Evolutionary conservation across 805 yeast genomes (phyloP).

Genomic region (Candida bentonensis): DNA sequence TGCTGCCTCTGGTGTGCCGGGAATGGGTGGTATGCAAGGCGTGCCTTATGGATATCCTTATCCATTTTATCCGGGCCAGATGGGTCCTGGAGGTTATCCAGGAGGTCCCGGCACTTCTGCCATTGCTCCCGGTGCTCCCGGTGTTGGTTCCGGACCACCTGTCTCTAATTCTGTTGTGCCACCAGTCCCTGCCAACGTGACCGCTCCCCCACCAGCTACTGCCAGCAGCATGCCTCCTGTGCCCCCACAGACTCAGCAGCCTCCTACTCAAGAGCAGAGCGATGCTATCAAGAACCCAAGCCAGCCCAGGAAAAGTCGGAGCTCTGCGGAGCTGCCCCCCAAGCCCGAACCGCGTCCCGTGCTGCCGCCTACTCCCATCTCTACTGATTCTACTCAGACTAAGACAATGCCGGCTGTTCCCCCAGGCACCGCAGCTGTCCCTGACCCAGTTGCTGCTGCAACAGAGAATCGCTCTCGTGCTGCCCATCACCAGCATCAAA

Average conservation of each 20-base stretch:
- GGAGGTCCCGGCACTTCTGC: too few species aligned
- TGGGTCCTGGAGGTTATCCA: too few species aligned
- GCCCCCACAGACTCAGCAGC: neutral
- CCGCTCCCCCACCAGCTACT: neutral
- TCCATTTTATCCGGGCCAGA: too few species aligned
- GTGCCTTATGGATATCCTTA: too few species aligned
- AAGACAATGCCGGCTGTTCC: constrained; percentile 7
- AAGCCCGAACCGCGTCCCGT: constrained; percentile 10
- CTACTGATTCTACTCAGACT: constrained; percentile 7
- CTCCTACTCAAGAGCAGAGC: neutral
- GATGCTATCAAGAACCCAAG: too few species aligned
- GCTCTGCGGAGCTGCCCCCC: constrained; percentile 3
- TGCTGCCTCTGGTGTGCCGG: too few species aligned
- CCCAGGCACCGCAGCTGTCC: constrained; percentile 8
- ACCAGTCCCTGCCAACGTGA: neutral
- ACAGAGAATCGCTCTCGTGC: constrained; percentile 20
- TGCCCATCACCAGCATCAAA: constrained; percentile 3
- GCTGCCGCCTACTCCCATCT: constrained; percentile 13
- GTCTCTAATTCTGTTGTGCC: too few species aligned
- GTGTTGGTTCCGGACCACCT: too few species aligned
- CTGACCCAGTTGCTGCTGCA: constrained; percentile 22
- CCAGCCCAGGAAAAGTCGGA: constrained; percentile 5
- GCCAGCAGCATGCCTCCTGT: neutral
- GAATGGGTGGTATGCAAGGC: too few species aligned
- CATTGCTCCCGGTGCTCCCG: too few species aligned